Conservation (phyloP, 768 basidiomycete genomes). For the Leccinellum luteum region DNA sequence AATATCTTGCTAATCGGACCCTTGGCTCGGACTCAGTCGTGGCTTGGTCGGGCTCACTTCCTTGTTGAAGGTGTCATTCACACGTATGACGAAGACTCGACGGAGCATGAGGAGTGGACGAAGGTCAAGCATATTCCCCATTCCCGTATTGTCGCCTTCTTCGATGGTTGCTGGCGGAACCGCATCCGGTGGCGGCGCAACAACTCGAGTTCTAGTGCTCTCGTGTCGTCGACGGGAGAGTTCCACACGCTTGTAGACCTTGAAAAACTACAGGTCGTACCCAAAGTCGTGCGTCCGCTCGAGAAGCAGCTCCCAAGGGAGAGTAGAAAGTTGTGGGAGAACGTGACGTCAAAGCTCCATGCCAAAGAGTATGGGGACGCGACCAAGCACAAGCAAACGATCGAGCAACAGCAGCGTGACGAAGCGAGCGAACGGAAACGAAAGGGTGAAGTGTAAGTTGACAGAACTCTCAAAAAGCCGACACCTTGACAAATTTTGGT, state of each 20-base stretch:
- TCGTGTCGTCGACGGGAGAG: conserved; percentile 45
- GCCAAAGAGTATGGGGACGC: conserved; percentile 90
- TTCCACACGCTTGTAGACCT: conserved; percentile 76
- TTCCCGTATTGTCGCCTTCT: conserved; percentile 68
- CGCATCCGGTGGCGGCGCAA: conserved; percentile 76
- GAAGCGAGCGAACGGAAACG: conserved; percentile 83
- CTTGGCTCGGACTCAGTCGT: conserved; percentile 49
- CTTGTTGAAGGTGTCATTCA: conserved; percentile 88
- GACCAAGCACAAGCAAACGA: conserved; percentile 84
- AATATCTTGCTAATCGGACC: neutral
- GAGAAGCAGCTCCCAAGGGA: conserved; percentile 76
- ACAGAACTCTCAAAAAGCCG: neutral
- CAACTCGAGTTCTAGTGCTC: conserved; percentile 46
- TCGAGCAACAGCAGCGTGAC: conserved; percentile 94
- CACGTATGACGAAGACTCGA: conserved; percentile 64
- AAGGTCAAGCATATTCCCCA: conserved; percentile 89
- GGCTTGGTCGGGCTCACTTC: conserved; percentile 88
- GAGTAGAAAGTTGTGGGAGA: conserved; percentile 86
- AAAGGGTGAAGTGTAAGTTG: conserved; percentile 71
- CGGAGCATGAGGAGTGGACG: conserved; percentile 68
- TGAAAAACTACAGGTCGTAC: conserved; percentile 62
- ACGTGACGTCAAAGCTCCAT: conserved; percentile 69
- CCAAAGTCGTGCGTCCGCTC: conserved; percentile 83
- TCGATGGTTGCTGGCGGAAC: conserved; percentile 89
- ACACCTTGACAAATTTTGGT: neutral